Evolutionary conservation across 441 rosid species (phyloP).

Genomic region (Adansonia grandidieri): DNA sequence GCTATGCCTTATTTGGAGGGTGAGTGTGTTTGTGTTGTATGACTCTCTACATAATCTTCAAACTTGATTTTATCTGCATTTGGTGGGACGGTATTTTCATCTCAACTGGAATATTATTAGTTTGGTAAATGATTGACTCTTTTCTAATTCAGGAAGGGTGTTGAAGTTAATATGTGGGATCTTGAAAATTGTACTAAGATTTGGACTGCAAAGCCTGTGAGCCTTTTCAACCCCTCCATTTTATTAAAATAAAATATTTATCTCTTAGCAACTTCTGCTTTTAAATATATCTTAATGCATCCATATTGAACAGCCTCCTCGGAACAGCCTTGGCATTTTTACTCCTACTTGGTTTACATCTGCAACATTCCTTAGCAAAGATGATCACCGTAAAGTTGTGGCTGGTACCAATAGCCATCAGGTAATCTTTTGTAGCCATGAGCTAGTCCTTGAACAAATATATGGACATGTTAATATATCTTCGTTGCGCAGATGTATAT

Average conservation of each 20-base stretch:
- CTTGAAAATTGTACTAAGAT: constrained; percentile 64
- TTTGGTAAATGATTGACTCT: constrained; percentile 11
- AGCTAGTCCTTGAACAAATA: not conserved
- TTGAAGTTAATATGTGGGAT: constrained; percentile 86
- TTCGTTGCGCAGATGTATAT: not conserved
- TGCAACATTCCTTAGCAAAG: constrained; percentile 68
- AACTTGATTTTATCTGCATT: not conserved
- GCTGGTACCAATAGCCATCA: constrained; percentile 86
- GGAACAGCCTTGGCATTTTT: constrained; percentile 79
- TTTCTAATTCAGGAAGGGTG: constrained; percentile 60
- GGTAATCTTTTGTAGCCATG: constrained; percentile 43
- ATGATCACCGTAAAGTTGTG: constrained; percentile 83
- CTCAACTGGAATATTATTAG: not conserved
- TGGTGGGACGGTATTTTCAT: not conserved
- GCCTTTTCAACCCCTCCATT: constrained; percentile 30
- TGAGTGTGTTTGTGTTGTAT: too few relatives aligned
- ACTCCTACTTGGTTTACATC: constrained; percentile 94
- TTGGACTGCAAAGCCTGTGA: constrained; percentile 89
- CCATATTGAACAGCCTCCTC: constrained; percentile 66
- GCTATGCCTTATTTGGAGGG: constrained; percentile 86
- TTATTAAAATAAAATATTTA: not conserved
- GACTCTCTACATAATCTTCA: not conserved
- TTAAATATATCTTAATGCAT: not conserved
- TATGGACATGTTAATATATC: not conserved
- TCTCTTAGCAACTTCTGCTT: constrained; percentile 6